Percentiles rank a stretch among this genome's conserved stretches.
Evolutionary conservation across 2,329 filamentous ascomycete genomes (phyloP).

Genomic region (Pestalotiopsis sp.): DNA sequence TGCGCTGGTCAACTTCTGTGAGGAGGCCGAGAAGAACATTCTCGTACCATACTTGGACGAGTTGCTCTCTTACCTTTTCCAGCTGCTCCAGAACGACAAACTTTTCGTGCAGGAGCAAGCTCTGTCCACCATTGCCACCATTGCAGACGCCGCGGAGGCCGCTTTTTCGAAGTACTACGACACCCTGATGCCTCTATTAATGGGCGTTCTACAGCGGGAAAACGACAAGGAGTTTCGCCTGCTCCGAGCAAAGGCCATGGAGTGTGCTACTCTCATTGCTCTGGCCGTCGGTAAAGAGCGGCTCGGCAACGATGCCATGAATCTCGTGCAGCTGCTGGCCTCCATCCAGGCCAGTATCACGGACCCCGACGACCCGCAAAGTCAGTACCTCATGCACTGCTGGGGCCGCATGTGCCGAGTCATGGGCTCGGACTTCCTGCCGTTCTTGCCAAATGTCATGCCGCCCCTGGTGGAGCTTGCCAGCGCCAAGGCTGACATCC

Average conservation of each 20-base stretch:
- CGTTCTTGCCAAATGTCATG: conserved; percentile 92
- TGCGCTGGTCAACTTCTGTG: conserved; percentile 98
- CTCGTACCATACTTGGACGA: conserved; percentile 93
- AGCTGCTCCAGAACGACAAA: conserved; percentile 87
- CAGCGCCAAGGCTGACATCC: conserved; percentile 94
- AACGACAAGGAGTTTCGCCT: conserved; percentile 92
- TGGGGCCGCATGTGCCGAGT: conserved; percentile 99
- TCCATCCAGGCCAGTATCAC: conserved; percentile 85
- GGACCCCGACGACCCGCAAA: conserved; percentile 92
- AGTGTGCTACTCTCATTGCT: conserved; percentile 95
- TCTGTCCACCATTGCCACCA: conserved; percentile 95
- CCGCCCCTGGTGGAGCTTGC: conserved; percentile 89
- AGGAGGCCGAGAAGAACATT: conserved; percentile 91
- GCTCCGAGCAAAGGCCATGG: conserved; percentile 96
- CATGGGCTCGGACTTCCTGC: conserved; percentile 85
- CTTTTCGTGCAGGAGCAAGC: conserved; percentile 98
- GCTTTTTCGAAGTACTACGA: conserved; percentile 96
- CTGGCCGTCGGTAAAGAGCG: conserved; percentile 92
- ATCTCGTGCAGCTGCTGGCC: conserved; percentile 83
- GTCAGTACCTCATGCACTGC: conserved; percentile 96
- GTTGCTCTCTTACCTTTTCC: conserved; percentile 81
- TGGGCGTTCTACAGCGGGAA: conserved; percentile 85
- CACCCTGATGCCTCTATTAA: conserved; percentile 90
- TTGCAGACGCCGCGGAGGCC: conserved; percentile 96
- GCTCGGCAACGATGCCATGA: conserved; percentile 85